phyloP scores from a whole-genome alignment of 2,329 filamentous ascomycete genomes.

The Whalleya microplaca region DNA sequence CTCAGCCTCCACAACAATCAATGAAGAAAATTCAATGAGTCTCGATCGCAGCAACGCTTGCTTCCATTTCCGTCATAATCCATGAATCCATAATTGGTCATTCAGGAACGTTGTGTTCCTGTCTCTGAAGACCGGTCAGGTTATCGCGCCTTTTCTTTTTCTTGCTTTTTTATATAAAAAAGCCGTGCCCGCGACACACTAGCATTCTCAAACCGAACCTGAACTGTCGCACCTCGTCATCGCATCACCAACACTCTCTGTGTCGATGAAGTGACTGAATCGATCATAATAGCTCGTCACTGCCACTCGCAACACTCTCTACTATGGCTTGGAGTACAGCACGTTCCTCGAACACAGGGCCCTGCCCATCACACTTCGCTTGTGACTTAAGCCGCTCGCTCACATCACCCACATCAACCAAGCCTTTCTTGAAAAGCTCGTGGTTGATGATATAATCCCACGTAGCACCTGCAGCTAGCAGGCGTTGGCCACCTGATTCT shows the following conservation, averaged over 20 bases:
- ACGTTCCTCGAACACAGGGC: conserved; percentile 83
- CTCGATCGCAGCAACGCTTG: background rate
- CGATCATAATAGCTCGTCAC: conserved; percentile 72
- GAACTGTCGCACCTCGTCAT: background rate
- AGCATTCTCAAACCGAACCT: background rate
- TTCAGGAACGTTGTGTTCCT: background rate
- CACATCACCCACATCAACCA: conserved; percentile 81
- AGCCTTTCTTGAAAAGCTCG: conserved; percentile 73
- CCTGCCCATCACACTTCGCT: conserved; percentile 83
- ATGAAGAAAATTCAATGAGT: background rate
- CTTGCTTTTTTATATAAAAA: background rate
- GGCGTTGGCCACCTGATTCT: conserved; percentile 66
- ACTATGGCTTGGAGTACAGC: conserved; percentile 76
- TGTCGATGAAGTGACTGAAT: background rate
- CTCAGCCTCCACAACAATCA: background rate
- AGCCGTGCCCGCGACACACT: background rate
- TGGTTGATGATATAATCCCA: conserved; percentile 91
- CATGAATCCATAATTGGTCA: background rate
- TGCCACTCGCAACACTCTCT: conserved; percentile 74
- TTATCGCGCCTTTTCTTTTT: background rate
- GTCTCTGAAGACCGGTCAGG: background rate
- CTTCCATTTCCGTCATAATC: background rate
- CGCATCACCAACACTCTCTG: background rate
- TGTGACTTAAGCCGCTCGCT: conserved; percentile 75
- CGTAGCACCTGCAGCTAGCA: conserved; percentile 76